A percentile compares a stretch with the other conserved stretches of the same genome.
phyloP scores from a whole-genome alignment of 2,329 filamentous ascomycete genomes.

The Cladosporium phlei region DNA sequence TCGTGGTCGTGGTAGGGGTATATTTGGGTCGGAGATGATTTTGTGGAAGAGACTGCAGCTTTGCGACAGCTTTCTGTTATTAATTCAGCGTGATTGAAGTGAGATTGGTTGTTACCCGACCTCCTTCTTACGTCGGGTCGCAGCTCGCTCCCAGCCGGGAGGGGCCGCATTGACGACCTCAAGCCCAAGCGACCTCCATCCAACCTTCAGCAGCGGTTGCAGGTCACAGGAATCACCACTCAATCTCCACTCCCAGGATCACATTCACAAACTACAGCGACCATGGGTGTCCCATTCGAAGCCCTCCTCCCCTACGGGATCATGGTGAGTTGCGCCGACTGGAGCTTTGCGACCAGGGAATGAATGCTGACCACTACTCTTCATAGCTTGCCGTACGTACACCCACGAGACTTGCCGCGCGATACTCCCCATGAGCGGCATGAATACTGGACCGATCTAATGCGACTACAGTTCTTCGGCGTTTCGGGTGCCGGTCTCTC shows the following conservation, averaged over 20 bases:
- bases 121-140: too few relatives aligned
- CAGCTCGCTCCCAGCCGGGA: too few relatives aligned
- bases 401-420: slow-evolving; percentile 15
- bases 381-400: slow-evolving; percentile 48
- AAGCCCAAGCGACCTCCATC: too few relatives aligned
- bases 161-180: too few relatives aligned
- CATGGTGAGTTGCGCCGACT: slow-evolving; percentile 35
- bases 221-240: neutral
- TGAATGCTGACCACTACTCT: slow-evolving; percentile 11
- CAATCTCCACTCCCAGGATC: slow-evolving; percentile 9
- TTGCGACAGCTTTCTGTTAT: slow-evolving; percentile 13
- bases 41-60: neutral
- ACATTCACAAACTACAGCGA: slow-evolving; percentile 22
- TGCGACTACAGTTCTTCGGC: slow-evolving; percentile 51
- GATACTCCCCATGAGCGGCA: neutral
- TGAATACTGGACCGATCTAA: slow-evolving; percentile 14
- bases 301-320: slow-evolving; percentile 60
- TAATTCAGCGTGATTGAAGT: too few relatives aligned
- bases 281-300: slow-evolving; percentile 64
- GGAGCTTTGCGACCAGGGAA: neutral
- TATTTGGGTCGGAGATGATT: slow-evolving; percentile 1
- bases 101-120: too few relatives aligned
- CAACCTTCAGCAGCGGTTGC: neutral
- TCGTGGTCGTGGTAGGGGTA: neutral
- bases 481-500: slow-evolving; percentile 55